phyloP scores from a whole-genome alignment of 352 stramenopile species.

The Phytopythium mirpurense region DNA sequence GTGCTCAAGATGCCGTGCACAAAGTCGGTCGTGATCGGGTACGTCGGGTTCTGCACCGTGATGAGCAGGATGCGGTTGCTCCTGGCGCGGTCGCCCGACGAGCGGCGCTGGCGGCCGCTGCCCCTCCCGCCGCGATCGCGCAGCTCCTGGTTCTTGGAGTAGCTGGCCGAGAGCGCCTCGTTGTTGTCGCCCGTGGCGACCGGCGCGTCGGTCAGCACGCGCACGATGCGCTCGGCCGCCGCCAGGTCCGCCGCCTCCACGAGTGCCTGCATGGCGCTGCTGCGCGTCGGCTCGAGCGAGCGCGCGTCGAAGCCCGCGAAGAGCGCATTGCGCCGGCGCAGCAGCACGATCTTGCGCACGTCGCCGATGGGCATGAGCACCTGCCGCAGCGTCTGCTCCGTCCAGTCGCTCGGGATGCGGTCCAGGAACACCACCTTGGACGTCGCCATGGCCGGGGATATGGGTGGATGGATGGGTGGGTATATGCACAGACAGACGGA shows the following conservation, averaged over 20 bases:
- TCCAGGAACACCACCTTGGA: conserved; percentile 58
- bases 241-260: conserved; percentile 33
- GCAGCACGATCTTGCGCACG: conserved; percentile 34
- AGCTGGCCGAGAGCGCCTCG: conserved; percentile 21
- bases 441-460: conserved; percentile 12
- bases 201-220: conserved; percentile 18
- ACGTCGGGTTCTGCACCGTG: conserved; percentile 63
- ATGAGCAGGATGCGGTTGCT: conserved; percentile 58
- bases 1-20: conserved; percentile 39
- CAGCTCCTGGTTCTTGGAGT: conserved; percentile 63
- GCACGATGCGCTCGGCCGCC: conserved; percentile 22
- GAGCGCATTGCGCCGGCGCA: conserved; percentile 50
- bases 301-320: conserved; percentile 32
- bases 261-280: conserved; percentile 40
- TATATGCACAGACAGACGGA: too few species aligned
- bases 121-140: conserved; percentile 21
- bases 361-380: conserved; percentile 21
- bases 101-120: conserved; percentile 5
- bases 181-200: conserved; percentile 17
- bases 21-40: conserved; percentile 51
- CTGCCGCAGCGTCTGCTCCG: conserved; percentile 26
- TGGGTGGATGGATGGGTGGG: too few species aligned
- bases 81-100: conserved; percentile 8
- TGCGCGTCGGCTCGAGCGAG: conserved; percentile 23
- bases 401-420: conserved; percentile 39